Base-by-base conservation (phyloP, 2,329 filamentous ascomycete genomes). In the Trichophyton schoenleinii region DNA sequence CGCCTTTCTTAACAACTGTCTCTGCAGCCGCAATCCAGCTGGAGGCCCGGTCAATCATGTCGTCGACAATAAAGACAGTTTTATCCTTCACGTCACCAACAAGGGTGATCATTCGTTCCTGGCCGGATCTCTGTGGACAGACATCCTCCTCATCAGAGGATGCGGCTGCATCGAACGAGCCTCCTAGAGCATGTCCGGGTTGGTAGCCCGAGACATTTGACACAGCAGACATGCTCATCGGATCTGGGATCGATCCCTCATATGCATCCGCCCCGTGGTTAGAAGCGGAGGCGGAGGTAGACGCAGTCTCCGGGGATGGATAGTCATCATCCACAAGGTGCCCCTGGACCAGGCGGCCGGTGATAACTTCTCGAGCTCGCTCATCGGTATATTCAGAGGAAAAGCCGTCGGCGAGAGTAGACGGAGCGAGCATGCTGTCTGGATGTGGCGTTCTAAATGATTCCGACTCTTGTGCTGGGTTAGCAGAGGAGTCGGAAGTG, bases 21-120 rank as follows among this genome's bases (percentile, higher is more conserved):
- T 99, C 94, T 11, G 94, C 94, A 5, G 94, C 94, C 4, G 92
- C 92, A 67, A 99, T 95, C 94, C 94, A 99, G 5, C 90, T 96
- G 13, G 88, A 89, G 8, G 91, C 86, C 77, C 96, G 96, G 77
- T 99, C 94, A 70, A 99, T 96, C 88, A 99, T 97, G 73, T 99
- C 94, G 72, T 99, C 94, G 58, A 99, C 88, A 64, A 99, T 91
- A 71, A 99, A 87, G 60, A 97, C 94, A 0, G 89, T 87, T 62
- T 89, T 85, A 71, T 89, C 85, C 70, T 86, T 87, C 63, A 99
- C 94, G 69, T 97, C 89, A 63, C 94, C 94, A 13, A 99, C 94
- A n/a, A 99, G 80, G 0, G 94, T 99, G 68, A 99, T 95, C 79
- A 92, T 96, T 70, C 91, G 91, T 77, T 99, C 94, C 22, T 92